These are phyloP conservation scores for Saccharomycopsis sp. DNA, from an alignment of 805 yeast genomes.

Conservation along the genomic window DNA sequence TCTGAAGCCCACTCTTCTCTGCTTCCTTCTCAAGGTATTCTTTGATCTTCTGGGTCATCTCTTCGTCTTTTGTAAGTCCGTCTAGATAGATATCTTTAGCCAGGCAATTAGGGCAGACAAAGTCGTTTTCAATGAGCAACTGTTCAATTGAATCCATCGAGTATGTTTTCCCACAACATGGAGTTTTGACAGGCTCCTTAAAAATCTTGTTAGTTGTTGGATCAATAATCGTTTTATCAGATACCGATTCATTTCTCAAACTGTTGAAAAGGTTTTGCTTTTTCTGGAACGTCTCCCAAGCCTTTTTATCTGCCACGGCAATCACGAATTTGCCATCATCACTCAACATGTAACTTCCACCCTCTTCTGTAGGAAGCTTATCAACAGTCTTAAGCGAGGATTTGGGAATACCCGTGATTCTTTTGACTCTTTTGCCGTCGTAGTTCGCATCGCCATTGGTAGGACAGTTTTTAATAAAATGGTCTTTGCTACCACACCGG, in stretches of 20 bases:
- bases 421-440: constrained; percentile 84
- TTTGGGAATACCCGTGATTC: constrained; percentile 97
- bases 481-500: constrained; percentile 92
- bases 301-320: constrained; percentile 87
- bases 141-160: constrained; percentile 61
- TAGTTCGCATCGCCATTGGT: constrained; percentile 87
- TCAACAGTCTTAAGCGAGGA: constrained; percentile 82
- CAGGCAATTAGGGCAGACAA: constrained; percentile 84
- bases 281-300: constrained; percentile 85
- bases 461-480: constrained; percentile 95
- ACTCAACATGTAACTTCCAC: constrained; percentile 69
- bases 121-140: constrained; percentile 69
- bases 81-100: constrained; percentile 71
- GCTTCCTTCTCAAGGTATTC: constrained; percentile 39
- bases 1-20: constrained; percentile 28
- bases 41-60: constrained; percentile 47
- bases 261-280: constrained; percentile 33
- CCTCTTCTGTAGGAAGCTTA: constrained; percentile 54
- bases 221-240: constrained; percentile 57
- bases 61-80: constrained; percentile 54
- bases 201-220: constrained; percentile 63
- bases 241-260: constrained; percentile 11
- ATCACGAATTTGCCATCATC: constrained; percentile 95
- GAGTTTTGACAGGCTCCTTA: constrained; percentile 69
- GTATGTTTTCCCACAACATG: constrained; percentile 62